Evolutionary conservation across 2,329 filamentous ascomycete genomes (phyloP).

Genomic region (Alternaria hordeiaustralica): DNA sequence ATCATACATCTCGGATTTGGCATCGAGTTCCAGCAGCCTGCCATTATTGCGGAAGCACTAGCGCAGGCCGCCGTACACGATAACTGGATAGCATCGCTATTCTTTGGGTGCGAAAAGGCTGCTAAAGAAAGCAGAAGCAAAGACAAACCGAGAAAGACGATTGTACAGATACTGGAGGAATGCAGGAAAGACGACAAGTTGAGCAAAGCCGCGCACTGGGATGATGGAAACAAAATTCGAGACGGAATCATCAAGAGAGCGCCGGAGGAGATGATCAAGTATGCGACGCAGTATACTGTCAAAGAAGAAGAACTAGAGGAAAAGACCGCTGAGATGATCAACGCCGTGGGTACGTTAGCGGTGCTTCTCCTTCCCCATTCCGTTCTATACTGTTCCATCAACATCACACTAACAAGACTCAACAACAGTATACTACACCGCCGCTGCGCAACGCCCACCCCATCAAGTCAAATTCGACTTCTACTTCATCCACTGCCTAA

Average conservation of each 20-base stretch:
- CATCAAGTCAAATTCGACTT: constrained; percentile 74
- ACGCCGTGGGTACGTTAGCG: constrained; percentile 59
- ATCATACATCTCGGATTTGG: constrained; percentile 87
- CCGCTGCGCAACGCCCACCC: constrained; percentile 67
- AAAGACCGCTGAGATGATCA: constrained; percentile 72
- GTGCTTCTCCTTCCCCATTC: background rate
- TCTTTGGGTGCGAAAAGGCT: constrained; percentile 61
- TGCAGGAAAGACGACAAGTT: constrained; percentile 65
- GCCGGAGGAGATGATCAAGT: constrained; percentile 65
- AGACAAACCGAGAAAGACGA: constrained; percentile 36
- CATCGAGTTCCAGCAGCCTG: constrained; percentile 81
- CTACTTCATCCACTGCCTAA: constrained; percentile 80
- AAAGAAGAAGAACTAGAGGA: constrained; percentile 63
- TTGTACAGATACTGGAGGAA: constrained; percentile 68
- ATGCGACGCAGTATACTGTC: constrained; percentile 62
- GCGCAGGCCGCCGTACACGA: constrained; percentile 77
- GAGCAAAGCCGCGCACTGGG: constrained; percentile 57
- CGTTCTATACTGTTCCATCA: background rate
- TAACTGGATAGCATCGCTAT: constrained; percentile 61
- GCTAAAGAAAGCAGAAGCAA: constrained; percentile 42
- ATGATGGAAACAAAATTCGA: constrained; percentile 68
- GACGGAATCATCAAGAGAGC: constrained; percentile 73
- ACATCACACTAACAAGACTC: background rate
- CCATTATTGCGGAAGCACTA: constrained; percentile 79
- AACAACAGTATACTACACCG: constrained; percentile 60